These are phyloP conservation scores for Rhododendron molle DNA, from an alignment of 148 eudicot species.

Conservation along the genomic window DNA sequence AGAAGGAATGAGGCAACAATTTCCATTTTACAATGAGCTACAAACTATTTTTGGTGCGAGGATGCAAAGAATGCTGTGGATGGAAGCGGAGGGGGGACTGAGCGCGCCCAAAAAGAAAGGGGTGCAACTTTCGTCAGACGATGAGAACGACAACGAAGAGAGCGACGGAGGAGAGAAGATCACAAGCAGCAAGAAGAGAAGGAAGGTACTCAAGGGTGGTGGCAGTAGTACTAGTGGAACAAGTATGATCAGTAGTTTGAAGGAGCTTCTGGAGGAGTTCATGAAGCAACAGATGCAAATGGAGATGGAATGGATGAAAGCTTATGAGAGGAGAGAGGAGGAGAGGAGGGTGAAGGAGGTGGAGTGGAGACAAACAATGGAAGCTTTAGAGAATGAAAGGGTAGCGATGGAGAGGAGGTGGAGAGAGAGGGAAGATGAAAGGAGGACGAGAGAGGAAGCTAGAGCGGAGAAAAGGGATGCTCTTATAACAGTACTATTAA, in stretches of 20 bases:
- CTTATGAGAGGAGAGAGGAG: conserved; percentile 69
- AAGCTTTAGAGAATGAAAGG: conserved; percentile 74
- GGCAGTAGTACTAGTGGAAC: neutral
- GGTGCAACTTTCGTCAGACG: conserved; percentile 52
- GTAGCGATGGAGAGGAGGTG: conserved; percentile 60
- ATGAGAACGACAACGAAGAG: conserved; percentile 57
- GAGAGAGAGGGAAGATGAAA: conserved; percentile 78
- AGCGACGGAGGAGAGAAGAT: conserved; percentile 31
- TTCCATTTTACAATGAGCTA: conserved; percentile 81
- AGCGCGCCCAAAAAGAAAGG: conserved; percentile 35
- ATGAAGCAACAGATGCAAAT: conserved; percentile 66
- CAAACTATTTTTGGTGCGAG: conserved; percentile 74
- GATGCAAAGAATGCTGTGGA: conserved; percentile 88
- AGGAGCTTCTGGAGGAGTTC: conserved; percentile 68
- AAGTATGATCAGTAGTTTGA: conserved; percentile 23
- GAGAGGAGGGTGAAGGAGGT: conserved; percentile 59
- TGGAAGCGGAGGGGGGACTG: conserved; percentile 55
- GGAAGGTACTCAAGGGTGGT: neutral
- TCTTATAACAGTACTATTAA: conserved; percentile 61
- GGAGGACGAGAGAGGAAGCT: conserved; percentile 71
- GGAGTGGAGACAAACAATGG: conserved; percentile 83
- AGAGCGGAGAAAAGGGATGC: conserved; percentile 92
- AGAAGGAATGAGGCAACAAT: conserved; percentile 71
- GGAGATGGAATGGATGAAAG: conserved; percentile 66
- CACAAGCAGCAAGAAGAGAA: conserved; percentile 20